phyloP scores from a whole-genome alignment of 2,329 filamentous ascomycete species.

The Lachnellula cervina region DNA sequence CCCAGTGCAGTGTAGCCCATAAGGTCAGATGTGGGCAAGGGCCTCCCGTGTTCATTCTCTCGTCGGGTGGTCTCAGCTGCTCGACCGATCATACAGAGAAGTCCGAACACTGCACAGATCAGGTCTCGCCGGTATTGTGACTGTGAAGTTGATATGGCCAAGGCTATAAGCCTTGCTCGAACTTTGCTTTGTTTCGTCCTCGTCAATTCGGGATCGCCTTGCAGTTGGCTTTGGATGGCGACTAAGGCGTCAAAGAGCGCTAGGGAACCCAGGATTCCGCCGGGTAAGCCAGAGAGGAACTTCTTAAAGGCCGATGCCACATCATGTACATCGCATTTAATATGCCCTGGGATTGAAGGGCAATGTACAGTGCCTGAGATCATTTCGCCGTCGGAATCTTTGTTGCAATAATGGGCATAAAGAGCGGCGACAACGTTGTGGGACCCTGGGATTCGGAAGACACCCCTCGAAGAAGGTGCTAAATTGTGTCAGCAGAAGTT shows the following conservation, averaged over 20 bases:
- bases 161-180: slow-evolving; percentile 59
- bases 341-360: slow-evolving; percentile 55
- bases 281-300: slow-evolving; percentile 57
- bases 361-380: slow-evolving; percentile 55
- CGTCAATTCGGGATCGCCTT: slow-evolving; percentile 46
- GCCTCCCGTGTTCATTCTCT: slow-evolving; percentile 47
- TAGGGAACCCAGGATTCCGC: slow-evolving; percentile 61
- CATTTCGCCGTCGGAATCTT: slow-evolving; percentile 40
- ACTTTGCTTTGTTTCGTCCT: slow-evolving; percentile 51
- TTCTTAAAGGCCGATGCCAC: slow-evolving; percentile 64
- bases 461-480: slow-evolving; percentile 44
- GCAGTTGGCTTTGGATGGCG: slow-evolving; percentile 53
- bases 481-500: slow-evolving; percentile 11
- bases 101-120: slow-evolving; percentile 62
- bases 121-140: slow-evolving; percentile 58
- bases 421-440: slow-evolving; percentile 48
- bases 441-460: slow-evolving; percentile 62
- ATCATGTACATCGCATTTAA: slow-evolving; percentile 57
- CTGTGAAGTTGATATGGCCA: slow-evolving; percentile 55
- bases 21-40: slow-evolving; percentile 51
- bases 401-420: slow-evolving; percentile 59
- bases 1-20: slow-evolving; percentile 62
- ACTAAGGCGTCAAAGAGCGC: slow-evolving; percentile 58
- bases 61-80: slow-evolving; percentile 49
- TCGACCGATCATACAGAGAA: slow-evolving; percentile 57